Evolutionary conservation across 768 basidiomycete species (phyloP).

Genomic region (Mycena olivaceomarginata): DNA sequence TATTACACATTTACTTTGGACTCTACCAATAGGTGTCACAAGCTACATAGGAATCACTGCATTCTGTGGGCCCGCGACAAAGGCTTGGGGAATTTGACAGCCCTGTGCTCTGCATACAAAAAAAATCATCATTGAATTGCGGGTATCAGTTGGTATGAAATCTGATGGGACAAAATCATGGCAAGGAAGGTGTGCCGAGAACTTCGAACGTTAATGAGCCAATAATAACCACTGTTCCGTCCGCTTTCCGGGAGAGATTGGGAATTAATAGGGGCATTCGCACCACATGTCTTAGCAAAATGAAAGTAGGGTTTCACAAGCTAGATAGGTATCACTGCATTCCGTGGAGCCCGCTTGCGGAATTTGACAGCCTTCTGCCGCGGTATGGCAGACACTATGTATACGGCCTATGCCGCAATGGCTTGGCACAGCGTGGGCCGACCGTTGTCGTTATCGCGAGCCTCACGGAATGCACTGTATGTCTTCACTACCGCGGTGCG

Average conservation of each 20-base stretch:
- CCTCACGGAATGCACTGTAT: background rate
- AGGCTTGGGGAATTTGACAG: no score
- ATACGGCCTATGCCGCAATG: background rate
- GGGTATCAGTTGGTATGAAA: background rate
- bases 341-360: constrained; percentile 3
- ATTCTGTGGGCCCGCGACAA: no score
- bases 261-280: no score
- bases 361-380: background rate
- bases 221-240: no score
- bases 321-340: background rate
- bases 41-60: background rate
- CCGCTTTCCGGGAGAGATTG: no score
- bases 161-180: background rate
- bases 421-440: background rate
- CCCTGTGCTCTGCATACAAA: no score
- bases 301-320: background rate
- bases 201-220: background rate
- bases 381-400: background rate
- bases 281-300: no score
- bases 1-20: background rate
- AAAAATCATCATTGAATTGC: no score
- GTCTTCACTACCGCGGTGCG: background rate
- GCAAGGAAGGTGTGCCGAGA: background rate
- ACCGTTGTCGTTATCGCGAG: background rate
- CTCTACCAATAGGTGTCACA: background rate